Base-by-base conservation (phyloP, 2,329 filamentous ascomycete species). In the Colletotrichum zoysiae region DNA sequence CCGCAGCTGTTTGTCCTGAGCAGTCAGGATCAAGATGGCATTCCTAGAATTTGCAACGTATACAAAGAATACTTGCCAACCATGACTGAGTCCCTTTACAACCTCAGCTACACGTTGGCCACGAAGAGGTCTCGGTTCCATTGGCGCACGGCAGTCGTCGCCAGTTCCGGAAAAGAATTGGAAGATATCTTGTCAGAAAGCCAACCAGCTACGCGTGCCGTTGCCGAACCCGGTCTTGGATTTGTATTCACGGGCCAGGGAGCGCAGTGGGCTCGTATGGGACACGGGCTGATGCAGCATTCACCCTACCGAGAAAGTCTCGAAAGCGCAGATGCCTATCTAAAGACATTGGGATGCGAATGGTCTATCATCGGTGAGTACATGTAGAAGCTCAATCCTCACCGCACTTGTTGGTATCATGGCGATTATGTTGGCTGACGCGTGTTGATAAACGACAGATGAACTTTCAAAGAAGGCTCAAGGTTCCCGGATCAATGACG, bases 1-100 rank as follows among this genome's bases (percentile, higher is more conserved):
- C 78, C 80, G 26, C 81, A 82, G 30, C 73, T 86, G 3, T 84
- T 85, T 59, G 78, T 82, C 14, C 82, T 82, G 59, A 86, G 84
- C 5, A 58, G 35, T 20, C 82, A 84, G 1, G 79, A 83, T 57
- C 82, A 86, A 55, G 82, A 75, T 5, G 82, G 82, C 5, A 76
- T 86, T 8, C 51, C 70, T 20, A 80, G 79, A 1, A 75, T 83
- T 35, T 76, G 83, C 44, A 61, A 78, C 5, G 79, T 81, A 1
- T 71, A 84, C 23, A 69, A 75, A 23, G 69, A 70, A 1, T 67
- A 74, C 9, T 42, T 64, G 5, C 51, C 63, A 7, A 26, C 56
- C 5, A 60, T 76, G 4, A 58, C 20, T 5, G 33, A 51, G 8
- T 12, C 44, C 18, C 67, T 73, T 5, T 51, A 67, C n/a, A 56